Base-by-base conservation (phyloP, 352 stramenopile genomes). In the Pythium guiyangense region DNA sequence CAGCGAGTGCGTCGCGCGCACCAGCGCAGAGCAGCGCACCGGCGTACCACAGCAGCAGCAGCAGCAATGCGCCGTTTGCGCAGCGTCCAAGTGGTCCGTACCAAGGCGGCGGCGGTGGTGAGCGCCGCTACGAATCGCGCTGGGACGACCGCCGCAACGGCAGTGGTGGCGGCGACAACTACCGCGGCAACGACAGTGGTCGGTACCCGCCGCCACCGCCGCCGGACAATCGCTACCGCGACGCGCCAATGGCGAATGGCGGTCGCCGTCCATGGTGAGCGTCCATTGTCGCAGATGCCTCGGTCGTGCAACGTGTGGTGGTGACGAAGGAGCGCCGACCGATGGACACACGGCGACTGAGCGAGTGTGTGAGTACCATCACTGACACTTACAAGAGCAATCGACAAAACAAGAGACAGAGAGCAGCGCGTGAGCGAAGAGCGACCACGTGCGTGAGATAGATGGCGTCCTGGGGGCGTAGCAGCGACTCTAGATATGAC, bases 71-170 rank as follows among this genome's bases (percentile, higher is more conserved):
- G 11, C 82, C 82, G 10, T 92, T 92, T 29, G 74, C 74, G 17
- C 82, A 92, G 54, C 78, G 76, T 43, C 63, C 70, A 10, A 63
- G 20, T 25, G 20, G 63, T 12, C 73, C 74, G 22, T 72, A 77
- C 57, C 56, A 63, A 39, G 47, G 55, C 14, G 66, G 73, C 29
- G 79, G 73, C 22, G 22, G 22, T 25, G 62, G 76, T 18, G 67
- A 80, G 27, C 78, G 80, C 18, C 73, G 80, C 17, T 77, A 82
- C 50, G 73, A 79, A 34, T 87, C 82, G 15, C 82, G 82, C 58
- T 92, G 70, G 66, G 77, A 87, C 55, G 77, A 89, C 69, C 81
- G 81, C 45, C 81, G 80, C 50, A 22, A 22, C 22, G 62, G 75
- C 17, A 66, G 65, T 18, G 63, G 60, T 18, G 52, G 59, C 39